Percentiles rank a stretch among this genome's conserved stretches.
phyloP scores from a whole-genome alignment of 176 grass and related monocot species.

The Ampelocalamus luodianensis region DNA sequence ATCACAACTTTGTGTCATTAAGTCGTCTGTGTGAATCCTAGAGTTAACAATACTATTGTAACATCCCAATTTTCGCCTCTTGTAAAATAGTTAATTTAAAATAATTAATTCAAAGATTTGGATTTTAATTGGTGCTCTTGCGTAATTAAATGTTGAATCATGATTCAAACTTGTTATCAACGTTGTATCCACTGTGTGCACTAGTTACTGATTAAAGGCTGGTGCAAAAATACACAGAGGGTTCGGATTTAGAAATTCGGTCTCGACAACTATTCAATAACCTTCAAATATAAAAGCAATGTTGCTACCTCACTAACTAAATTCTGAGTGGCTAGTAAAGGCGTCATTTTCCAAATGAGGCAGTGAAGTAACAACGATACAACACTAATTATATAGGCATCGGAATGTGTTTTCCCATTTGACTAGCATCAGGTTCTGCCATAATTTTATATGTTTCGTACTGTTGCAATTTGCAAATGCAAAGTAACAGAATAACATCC shows the following conservation, averaged over 20 bases:
- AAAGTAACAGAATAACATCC: not conserved
- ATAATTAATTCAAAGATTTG: no score
- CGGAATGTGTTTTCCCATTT: not conserved
- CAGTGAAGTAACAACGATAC: constrained; percentile 7
- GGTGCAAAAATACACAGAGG: no score
- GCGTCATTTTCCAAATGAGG: not conserved
- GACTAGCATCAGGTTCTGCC: not conserved
- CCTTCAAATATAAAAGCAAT: constrained; percentile 12
- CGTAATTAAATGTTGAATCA: no score
- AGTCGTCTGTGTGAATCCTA: not conserved
- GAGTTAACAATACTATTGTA: constrained; percentile 5
- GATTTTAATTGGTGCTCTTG: no score
- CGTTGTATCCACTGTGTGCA: no score
- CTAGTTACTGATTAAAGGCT: no score
- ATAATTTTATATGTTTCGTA: not conserved
- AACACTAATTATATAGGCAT: not conserved
- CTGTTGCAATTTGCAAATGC: not conserved
- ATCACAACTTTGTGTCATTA: not conserved
- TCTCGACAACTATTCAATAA: not conserved
- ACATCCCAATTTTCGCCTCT: no score
- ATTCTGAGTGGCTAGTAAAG: constrained; percentile 20
- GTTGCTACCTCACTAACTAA: constrained; percentile 5
- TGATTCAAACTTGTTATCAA: no score
- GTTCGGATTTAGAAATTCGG: no score
- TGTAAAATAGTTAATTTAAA: no score